Evolutionary conservation across 352 stramenopile species (phyloP).

Genomic region (Phytophthora agathidicida): DNA sequence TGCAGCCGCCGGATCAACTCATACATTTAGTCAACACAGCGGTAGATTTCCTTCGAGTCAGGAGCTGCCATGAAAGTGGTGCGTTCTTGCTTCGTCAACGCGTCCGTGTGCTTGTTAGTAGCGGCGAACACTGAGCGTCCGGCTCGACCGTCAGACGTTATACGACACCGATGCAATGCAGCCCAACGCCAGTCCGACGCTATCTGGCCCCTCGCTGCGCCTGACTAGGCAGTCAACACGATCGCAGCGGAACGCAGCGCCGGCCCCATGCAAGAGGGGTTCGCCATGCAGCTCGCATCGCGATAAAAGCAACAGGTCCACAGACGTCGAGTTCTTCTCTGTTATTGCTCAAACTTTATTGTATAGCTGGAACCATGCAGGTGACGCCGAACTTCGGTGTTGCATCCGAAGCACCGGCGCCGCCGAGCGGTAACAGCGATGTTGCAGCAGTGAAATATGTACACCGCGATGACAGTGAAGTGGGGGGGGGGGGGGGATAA

Average conservation of each 20-base stretch:
- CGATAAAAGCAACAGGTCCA: no score
- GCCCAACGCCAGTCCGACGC: conserved; percentile 3
- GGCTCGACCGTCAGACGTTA: conserved; percentile 9
- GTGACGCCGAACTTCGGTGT: no score
- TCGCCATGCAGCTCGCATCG: background rate
- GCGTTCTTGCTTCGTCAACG: conserved; percentile 16
- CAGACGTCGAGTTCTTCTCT: no score
- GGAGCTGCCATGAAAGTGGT: conserved; percentile 1
- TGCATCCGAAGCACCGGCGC: no score
- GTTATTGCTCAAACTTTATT: no score
- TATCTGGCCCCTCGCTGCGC: conserved; percentile 6
- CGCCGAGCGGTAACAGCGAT: no score
- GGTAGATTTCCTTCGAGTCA: conserved; percentile 16
- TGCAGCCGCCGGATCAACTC: no score
- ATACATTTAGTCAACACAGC: conserved; percentile 6
- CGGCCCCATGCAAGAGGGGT: background rate
- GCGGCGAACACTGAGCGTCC: conserved; percentile 13
- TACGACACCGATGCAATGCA: conserved; percentile 9
- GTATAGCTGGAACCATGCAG: no score
- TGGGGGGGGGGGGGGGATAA: no score
- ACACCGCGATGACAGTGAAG: conserved; percentile 2
- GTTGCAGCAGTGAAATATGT: conserved; percentile 2
- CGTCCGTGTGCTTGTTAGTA: conserved; percentile 2
- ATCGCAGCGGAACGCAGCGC: background rate
- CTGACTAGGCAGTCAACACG: conserved; percentile 14